Percentiles rank a stretch among this genome's conserved stretches.
These are phyloP conservation scores for Ascoidea asiatica DNA, from an alignment of 805 yeast genomes.

Conservation along the genomic window DNA sequence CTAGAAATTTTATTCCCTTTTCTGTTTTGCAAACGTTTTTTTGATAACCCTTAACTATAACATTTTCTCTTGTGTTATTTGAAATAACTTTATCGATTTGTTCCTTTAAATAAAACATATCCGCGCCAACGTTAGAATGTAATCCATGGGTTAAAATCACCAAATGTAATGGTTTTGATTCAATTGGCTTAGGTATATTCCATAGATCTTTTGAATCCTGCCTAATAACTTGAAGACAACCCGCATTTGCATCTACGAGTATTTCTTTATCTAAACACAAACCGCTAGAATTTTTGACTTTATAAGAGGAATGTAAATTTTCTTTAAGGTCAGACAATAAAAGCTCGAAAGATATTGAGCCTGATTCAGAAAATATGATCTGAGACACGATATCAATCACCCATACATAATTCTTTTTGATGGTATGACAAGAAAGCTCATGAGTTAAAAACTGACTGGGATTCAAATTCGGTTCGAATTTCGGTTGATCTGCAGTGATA, in stretches of 20 bases:
- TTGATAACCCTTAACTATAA: slow-evolving; percentile 55
- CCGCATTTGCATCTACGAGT: slow-evolving; percentile 17
- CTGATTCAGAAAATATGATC: slow-evolving; percentile 48
- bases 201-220: slow-evolving; percentile 54
- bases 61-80: slow-evolving; percentile 26
- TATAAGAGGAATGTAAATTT: slow-evolving; percentile 15
- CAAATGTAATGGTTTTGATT: slow-evolving; percentile 39
- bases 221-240: slow-evolving; percentile 32
- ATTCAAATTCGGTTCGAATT: slow-evolving; percentile 54
- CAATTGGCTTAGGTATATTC: slow-evolving; percentile 42
- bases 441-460: slow-evolving; percentile 53
- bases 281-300: slow-evolving; percentile 4
- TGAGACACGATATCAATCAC: slow-evolving; percentile 60
- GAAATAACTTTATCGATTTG: slow-evolving; percentile 34
- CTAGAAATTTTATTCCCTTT: slow-evolving; percentile 61
- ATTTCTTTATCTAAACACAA: slow-evolving; percentile 9
- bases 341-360: slow-evolving; percentile 51
- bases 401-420: slow-evolving; percentile 51
- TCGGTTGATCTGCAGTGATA: slow-evolving; percentile 68
- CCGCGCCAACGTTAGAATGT: slow-evolving; percentile 66
- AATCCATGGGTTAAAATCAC: slow-evolving; percentile 68
- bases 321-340: slow-evolving; percentile 30
- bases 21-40: slow-evolving; percentile 72
- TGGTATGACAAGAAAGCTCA: slow-evolving; percentile 51
- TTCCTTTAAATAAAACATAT: slow-evolving; percentile 62